Percentiles rank a stretch among this genome's conserved stretches.
Conservation (phyloP, 139 green algal genomes). For the Diplosphaera chodatii region DNA sequence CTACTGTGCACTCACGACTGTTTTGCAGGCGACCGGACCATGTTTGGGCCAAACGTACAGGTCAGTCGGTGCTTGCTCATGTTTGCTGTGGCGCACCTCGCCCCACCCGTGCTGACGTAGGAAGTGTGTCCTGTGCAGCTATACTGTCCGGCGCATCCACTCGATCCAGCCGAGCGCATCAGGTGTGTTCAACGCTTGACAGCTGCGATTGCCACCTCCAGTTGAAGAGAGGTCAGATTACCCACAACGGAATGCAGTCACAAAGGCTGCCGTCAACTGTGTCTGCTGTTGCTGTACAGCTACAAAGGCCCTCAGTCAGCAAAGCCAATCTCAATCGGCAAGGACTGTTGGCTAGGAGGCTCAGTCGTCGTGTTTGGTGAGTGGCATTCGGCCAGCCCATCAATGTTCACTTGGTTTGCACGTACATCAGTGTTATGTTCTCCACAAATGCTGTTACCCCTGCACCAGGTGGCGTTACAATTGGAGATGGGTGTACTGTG, state of each 20-base stretch:
- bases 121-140: no score
- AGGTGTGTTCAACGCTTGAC: no score
- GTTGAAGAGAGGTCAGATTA: no score
- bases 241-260: no score
- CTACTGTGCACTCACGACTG: no score
- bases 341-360: constrained; percentile 29
- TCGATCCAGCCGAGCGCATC: constrained; percentile 14
- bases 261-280: constrained; percentile 32
- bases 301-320: constrained; percentile 27
- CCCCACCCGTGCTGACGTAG: no score
- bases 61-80: no score
- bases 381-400: neutral
- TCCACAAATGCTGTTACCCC: neutral
- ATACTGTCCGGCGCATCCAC: constrained; percentile 26
- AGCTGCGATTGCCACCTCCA: no score
- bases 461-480: constrained; percentile 35
- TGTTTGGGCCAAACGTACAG: constrained; percentile 43
- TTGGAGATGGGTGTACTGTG: constrained; percentile 40
- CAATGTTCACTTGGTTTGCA: no score
- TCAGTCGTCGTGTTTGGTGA: constrained; percentile 47
- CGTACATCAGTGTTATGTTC: neutral
- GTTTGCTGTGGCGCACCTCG: no score
- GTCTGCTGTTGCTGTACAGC: constrained; percentile 20
- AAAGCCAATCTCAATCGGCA: constrained; percentile 34
- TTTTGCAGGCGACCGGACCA: constrained; percentile 17